Percentiles rank a stretch among this genome's conserved stretches.
These are phyloP conservation scores for Skeletonema costatum DNA, from an alignment of 108 stramenopile species.

Conservation along the genomic window DNA sequence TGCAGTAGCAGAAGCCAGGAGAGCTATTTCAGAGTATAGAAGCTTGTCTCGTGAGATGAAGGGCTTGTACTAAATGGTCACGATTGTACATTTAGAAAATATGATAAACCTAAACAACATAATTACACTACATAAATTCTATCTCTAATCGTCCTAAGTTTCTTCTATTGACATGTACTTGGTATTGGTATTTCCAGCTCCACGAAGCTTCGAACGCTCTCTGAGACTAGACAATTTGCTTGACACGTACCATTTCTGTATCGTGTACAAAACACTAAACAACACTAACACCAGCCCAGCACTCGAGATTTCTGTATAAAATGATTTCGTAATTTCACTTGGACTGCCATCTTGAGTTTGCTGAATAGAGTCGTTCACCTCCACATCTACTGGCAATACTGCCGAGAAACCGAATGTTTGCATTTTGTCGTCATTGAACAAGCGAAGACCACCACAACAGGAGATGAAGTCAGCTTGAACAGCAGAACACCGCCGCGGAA, in stretches of 20 bases:
- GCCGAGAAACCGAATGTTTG: not conserved
- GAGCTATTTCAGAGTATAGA: not conserved
- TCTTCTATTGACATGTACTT: not conserved
- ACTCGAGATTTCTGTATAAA: not conserved
- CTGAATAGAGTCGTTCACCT: not conserved
- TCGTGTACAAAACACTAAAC: not conserved
- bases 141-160: not conserved
- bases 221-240: not conserved
- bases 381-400: not conserved
- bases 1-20: not conserved
- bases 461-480: conserved; percentile 17
- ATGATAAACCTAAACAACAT: too few species aligned
- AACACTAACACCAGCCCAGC: not conserved
- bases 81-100: too few species aligned
- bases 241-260: not conserved
- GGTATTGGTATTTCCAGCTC: not conserved
- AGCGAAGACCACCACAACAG: conserved; percentile 24
- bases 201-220: not conserved
- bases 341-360: not conserved
- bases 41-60: not conserved
- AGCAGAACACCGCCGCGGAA: conserved; percentile 15
- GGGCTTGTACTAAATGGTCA: not conserved
- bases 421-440: conserved; percentile 32
- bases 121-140: not conserved
- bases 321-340: not conserved